Evolutionary conservation across 352 stramenopile species (phyloP), one percentile per base, ranked within the genome.

Genomic region (Blastocystis sp.): DNA sequence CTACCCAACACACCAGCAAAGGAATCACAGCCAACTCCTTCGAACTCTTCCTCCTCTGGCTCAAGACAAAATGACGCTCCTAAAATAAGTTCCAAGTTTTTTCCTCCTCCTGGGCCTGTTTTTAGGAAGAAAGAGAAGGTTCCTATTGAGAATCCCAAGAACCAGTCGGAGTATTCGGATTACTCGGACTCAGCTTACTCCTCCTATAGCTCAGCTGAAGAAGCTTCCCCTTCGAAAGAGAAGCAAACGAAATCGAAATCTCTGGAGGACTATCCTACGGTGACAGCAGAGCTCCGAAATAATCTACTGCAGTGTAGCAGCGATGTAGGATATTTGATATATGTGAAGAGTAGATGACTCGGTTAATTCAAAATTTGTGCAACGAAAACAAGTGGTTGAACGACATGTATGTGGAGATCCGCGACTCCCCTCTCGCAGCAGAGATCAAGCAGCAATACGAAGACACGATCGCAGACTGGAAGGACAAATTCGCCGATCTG

Each of bases 361-460:
- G 68, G 59, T 34, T 85, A 20, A 66, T 85, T 69, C 16, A 24
- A 18, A 55, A 85, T 24, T 45, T 85, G 16, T 85, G 73, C 16
- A 53, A 85, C 53, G 73, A 85, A 24, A 85, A 85, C 47, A 66
- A 47, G 39, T 53, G 43, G 6, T 24, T 85, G 30, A 66, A 56
- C 30, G 53, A 85, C 0, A 85, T 85, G 73, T 85, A 85, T 45
- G 43, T 53, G 0, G 73, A 85, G 47, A 85, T 85, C 26, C 73
- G 73, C 55, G 16, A 26, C 2, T 85, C 73, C 68, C 73, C 73
- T 18, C 30, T 85, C 6, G 73, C 73, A 3, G 73, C 34, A 1
- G 53, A 85, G 73, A 69, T 85, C 26, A 85, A 85, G 24, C 37
- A 85, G 56, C 24, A 85, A 34, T 85, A 85, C n/a, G 73, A 85